Base-by-base conservation (phyloP, 257 asterid genomes). In the Capsicum baccatum region DNA sequence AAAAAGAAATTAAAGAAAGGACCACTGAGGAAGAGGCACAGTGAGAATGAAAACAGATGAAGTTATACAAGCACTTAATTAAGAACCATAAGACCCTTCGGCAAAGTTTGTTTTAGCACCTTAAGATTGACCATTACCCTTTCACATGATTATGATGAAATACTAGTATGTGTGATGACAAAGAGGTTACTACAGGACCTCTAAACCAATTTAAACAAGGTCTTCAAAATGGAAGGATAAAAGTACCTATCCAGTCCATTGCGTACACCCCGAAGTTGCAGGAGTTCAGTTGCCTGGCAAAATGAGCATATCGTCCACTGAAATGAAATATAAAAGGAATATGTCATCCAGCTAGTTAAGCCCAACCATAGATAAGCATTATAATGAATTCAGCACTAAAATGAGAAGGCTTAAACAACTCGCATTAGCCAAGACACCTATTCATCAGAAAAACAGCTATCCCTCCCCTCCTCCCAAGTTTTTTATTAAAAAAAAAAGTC, bases 221-320 rank as follows among this genome's bases (percentile, higher is more conserved):
- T 21, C 47, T 21, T 74, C 81, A 21, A n/a, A 74, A 50, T 26
- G 13, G 78, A 26, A 74, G 39, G 66, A 70, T 8, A 57, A 21
- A 86, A 82, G 47, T 88, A 94, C 98, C 99, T 79, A 93, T 95
- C 99, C 98, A 97, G 88, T 97, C 99, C 98, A 97, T 91, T 79
- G 97, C 99, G 87, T 92, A 95, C 83, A 95, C 99, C 83, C 98
- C 98, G 82, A 90, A 95, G 86, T 91, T 87, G 91, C 89, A 91
- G 85, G 94, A 88, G 90, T 89, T 90, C 67, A 97, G 90, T 21
- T 94, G 98, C 85, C 93, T 94, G 76, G 98, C 97, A 90, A 97
- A 97, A 79, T 89, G 87, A 83, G 94, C 62, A 82, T 97, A 97
- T 68, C 99, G 94, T 33, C 99, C 99, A 85, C 99, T 97, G 94